Percentiles rank a stretch among this genome's conserved stretches.
phyloP scores from a whole-genome alignment of 768 basidiomycete genomes.

The Kwoniella sp. region DNA sequence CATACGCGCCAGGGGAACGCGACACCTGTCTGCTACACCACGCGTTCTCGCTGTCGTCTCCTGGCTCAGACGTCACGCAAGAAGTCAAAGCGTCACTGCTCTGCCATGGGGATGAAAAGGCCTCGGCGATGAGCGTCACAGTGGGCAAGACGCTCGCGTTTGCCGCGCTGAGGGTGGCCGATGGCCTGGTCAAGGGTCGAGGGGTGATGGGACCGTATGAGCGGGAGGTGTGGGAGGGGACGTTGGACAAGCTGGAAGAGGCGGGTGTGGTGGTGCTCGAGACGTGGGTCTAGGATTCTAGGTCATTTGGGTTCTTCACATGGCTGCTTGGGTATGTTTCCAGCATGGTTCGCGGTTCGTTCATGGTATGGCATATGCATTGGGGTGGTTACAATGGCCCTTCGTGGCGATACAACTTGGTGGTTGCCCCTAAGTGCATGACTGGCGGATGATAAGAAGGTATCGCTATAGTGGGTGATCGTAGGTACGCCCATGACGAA shows the following conservation, averaged over 20 bases:
- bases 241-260: conserved; percentile 61
- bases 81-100: conserved; percentile 63
- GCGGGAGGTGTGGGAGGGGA: conserved; percentile 59
- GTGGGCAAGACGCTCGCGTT: conserved; percentile 85
- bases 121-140: conserved; percentile 83
- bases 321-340: too few relatives aligned
- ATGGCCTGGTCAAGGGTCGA: conserved; percentile 56
- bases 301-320: too few relatives aligned
- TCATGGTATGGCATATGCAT: too few relatives aligned
- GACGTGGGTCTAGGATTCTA: too few relatives aligned
- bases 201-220: conserved; percentile 70
- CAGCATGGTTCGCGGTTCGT: too few relatives aligned
- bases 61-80: neutral
- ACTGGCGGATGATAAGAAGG: too few relatives aligned
- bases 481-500: too few relatives aligned
- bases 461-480: too few relatives aligned
- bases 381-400: too few relatives aligned
- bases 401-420: too few relatives aligned
- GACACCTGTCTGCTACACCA: conserved; percentile 86
- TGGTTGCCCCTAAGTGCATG: too few relatives aligned
- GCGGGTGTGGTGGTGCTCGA: conserved; percentile 50
- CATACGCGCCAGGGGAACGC: conserved; percentile 65
- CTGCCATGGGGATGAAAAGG: conserved; percentile 58
- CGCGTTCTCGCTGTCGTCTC: conserved; percentile 60
- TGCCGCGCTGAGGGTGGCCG: conserved; percentile 67